Base-by-base conservation (phyloP, 306 rosid species). In the Urtica urens region DNA sequence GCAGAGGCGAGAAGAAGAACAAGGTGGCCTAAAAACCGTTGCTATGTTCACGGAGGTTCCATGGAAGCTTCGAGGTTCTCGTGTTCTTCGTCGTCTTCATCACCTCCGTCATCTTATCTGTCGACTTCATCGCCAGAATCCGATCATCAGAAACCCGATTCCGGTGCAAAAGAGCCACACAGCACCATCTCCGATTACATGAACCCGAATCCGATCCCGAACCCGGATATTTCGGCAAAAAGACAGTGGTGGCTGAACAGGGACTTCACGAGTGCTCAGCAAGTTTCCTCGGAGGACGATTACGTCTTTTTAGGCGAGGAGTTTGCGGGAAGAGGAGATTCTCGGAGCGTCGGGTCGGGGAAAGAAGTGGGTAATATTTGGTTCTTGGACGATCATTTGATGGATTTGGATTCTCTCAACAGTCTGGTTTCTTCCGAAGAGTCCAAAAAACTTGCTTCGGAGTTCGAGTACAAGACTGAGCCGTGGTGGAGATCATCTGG, bases 401-500 rank as follows among this genome's bases (percentile, higher is more conserved):
- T 65, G 69, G 73, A 71, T 38, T 64, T 70, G 69, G 86, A 79
- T 67, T 40, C 70, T 61, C 30, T 68, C n/a, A 56, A 38, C 62
- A 58, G 63, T 60, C 55, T 43, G 41, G 58, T 56, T 26, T 73
- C 71, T 37, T n/a, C n/a, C n/a, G 69, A 75, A 40, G 74, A 67
- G 62, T 51, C 58, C 51, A 69, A 60, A 66, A 62, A 31, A 55
- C 37, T 76, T 23, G 51, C 72, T 48, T 69, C 74, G 58, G 76
- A 74, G 67, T 13, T 69, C 55, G 79, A 78, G 43, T 68, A 80
- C 10, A 83, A 73, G 67, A 63, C 55, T 25, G 78, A 66, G 44
- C 82, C 83, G 4, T 83, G 96, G 87, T 87, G 96, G 96, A 84
- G 77, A 26, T 69, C 63, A 43, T 74, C 85, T 29, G 75, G 83